phyloP scores from a whole-genome alignment of 2,329 filamentous ascomycete genomes.

The Fusarium nisikadoi region DNA sequence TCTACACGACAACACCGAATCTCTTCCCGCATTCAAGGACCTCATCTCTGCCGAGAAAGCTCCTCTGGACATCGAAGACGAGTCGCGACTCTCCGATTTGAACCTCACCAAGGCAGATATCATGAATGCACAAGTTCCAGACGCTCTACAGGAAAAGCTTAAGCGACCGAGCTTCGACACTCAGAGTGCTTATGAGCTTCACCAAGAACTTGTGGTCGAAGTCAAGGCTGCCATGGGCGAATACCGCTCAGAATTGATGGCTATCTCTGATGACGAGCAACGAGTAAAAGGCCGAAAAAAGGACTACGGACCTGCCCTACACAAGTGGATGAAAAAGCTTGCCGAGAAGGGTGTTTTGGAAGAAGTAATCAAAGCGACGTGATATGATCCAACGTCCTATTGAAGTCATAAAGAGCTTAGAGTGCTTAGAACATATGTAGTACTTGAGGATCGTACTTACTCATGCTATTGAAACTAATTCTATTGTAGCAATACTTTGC shows the following conservation, averaged over 20 bases:
- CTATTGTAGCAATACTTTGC: background rate
- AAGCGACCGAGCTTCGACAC: constrained; percentile 10
- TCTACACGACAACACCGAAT: constrained; percentile 50
- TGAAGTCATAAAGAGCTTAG: background rate
- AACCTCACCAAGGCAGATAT: constrained; percentile 44
- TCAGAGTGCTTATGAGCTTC: constrained; percentile 49
- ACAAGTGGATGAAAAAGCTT: constrained; percentile 75
- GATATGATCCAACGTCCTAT: background rate
- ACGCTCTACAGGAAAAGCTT: constrained; percentile 24
- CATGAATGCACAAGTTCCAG: constrained; percentile 31
- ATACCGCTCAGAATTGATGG: constrained; percentile 60
- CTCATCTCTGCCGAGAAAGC: constrained; percentile 37
- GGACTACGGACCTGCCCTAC: constrained; percentile 76
- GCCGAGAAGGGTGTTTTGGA: constrained; percentile 72
- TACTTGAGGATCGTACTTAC: background rate
- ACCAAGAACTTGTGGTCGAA: constrained; percentile 53
- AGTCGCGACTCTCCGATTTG: constrained; percentile 46
- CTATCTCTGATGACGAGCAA: constrained; percentile 59
- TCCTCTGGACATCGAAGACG: constrained; percentile 38
- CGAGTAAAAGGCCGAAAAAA: constrained; percentile 66
- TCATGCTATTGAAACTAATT: constrained; percentile 15
- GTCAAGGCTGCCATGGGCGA: constrained; percentile 55
- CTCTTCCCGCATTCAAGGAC: constrained; percentile 32
- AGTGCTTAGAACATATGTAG: background rate
- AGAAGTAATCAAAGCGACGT: constrained; percentile 48